Evolutionary conservation across 345 rosid genomes (phyloP), one percentile per base, ranked within the genome.

Genomic region (Gossypium stocksii): DNA sequence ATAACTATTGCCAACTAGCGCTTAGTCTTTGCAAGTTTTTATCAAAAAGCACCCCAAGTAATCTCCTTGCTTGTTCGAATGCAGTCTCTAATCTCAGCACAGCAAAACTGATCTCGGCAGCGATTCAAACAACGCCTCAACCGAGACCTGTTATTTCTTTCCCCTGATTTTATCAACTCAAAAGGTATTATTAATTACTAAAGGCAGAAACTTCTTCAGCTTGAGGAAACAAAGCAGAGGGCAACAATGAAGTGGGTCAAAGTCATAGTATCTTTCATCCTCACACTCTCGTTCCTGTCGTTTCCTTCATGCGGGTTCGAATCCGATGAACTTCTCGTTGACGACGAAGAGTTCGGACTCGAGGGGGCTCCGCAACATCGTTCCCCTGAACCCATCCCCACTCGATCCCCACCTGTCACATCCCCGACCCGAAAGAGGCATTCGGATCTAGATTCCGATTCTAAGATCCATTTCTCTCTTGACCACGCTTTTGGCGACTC

Each of bases 401-500:
- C 82, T 61, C 78, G 80, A 83, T 52, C 59, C 2, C 17, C 60
- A 29, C 79, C 86, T 17, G 51, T 86, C 43, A 41, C 81, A 15
- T 65, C 89, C 22, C 76, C 85, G 23, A 73, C 84, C 46, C 82
- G 90, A 17, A 89, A 78, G 82, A 86, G 88, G 75, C 83, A 77
- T 72, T 80, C 90, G n/a, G 98, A 95, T 84, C 83, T 87, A 14
- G 97, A 95, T 59, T 87, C 91, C 25, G 98, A 95, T 69, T 93
- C 98, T 13, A 95, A 95, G 90, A 83, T 95, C 92, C 98, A 91
- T 66, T 93, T 95, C 77, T 61, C 92, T 20, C 91, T 95, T 46
- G 93, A 95, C 19, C 99, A 95, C 77, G 94, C 99, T 57, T 93
- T 95, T 38, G 97, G 97, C 0, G 97, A 93, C 73, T 88, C 97